Base-by-base conservation (phyloP, 1,284 basidiomycete genomes). In the Neotropicomus parvogracilis region DNA sequence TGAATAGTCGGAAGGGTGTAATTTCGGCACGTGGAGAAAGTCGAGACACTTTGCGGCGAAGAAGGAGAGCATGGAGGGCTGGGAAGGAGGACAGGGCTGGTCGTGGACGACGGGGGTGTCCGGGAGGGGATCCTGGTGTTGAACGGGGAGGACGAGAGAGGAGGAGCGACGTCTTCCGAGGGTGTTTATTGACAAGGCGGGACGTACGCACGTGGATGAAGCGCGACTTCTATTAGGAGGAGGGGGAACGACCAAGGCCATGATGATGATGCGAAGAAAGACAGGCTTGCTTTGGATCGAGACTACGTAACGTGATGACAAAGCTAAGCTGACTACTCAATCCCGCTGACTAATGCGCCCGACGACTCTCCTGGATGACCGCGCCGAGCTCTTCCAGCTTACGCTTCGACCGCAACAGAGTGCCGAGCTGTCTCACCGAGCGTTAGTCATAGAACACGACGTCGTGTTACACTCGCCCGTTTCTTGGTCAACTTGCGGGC, bases 401-500 rank as follows among this genome's bases (percentile, higher is more conserved):
- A 77, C 91, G 86, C 79, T 97, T 98, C 61, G 94, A 95, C 67
- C 95, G 91, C 69, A 95, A 79, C 62, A 97, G 81, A 26, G 95
- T 97, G 41, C 95, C 95, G 65, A 98, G 85, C 92, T 95, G 60
- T 24, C 7, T 3, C 13, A n/a, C 8, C 27, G 21, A n/a, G n/a
- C n/a, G 14, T 52, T 43, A 63, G 48, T 26, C 14, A 24, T 24
- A 4, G 24, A 24, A 24, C 8, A 4, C 29, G 14, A 11, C 17
- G n/a, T 20, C 13, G 27, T 5, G 6, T n/a, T 46, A 17, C 21
- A 78, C 92, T 62, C 68, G 95, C 93, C 79, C 93, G 85, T 79
- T 95, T 95, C 84, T 97, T 97, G 62, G 93, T 95, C 77, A 97
- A 78, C 78, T 97, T 97, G 73, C 91, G 82, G 54, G 95, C 95